A percentile compares a stretch with the other conserved stretches of the same genome.
Evolutionary conservation across 768 basidiomycete genomes (phyloP).

Genomic region (Lyophyllum shimeji): DNA sequence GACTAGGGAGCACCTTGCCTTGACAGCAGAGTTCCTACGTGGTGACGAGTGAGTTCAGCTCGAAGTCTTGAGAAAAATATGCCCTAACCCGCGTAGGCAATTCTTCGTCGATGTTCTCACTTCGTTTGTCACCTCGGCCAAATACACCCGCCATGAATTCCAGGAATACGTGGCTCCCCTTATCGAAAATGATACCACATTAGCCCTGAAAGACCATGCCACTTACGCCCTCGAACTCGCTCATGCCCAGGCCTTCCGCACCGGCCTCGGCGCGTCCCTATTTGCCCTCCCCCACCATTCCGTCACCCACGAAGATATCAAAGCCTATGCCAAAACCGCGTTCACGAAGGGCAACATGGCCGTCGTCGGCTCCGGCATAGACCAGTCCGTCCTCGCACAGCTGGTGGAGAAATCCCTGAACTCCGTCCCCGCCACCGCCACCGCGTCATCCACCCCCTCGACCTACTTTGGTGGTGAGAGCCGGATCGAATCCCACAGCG

Average conservation of each 20-base stretch:
- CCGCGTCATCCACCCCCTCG: constrained; percentile 32
- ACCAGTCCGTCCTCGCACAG: constrained; percentile 62
- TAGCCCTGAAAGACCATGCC: constrained; percentile 59
- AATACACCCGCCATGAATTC: constrained; percentile 78
- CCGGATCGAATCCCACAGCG: constrained; percentile 60
- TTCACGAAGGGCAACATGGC: constrained; percentile 83
- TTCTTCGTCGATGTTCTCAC: constrained; percentile 91
- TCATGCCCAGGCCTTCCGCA: constrained; percentile 90
- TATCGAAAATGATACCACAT: constrained; percentile 66
- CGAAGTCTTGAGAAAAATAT: neutral
- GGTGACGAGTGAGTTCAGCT: constrained; percentile 85
- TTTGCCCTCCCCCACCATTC: constrained; percentile 73
- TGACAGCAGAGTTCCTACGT: constrained; percentile 93
- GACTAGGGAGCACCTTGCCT: constrained; percentile 84
- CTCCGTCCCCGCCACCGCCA: constrained; percentile 36
- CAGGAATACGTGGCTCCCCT: constrained; percentile 72
- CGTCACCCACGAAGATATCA: constrained; percentile 68
- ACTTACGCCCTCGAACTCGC: constrained; percentile 82
- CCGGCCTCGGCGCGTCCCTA: constrained; percentile 88
- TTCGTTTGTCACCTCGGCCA: constrained; percentile 79
- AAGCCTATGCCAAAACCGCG: constrained; percentile 67
- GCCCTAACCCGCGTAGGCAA: constrained; percentile 42
- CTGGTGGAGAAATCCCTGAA: constrained; percentile 74
- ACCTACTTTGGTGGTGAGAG: constrained; percentile 84
- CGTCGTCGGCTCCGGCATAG: constrained; percentile 86